These are phyloP conservation scores for Warburgia ugandensis DNA, from an alignment of 164 flowering plant species.

Conservation along the genomic window DNA sequence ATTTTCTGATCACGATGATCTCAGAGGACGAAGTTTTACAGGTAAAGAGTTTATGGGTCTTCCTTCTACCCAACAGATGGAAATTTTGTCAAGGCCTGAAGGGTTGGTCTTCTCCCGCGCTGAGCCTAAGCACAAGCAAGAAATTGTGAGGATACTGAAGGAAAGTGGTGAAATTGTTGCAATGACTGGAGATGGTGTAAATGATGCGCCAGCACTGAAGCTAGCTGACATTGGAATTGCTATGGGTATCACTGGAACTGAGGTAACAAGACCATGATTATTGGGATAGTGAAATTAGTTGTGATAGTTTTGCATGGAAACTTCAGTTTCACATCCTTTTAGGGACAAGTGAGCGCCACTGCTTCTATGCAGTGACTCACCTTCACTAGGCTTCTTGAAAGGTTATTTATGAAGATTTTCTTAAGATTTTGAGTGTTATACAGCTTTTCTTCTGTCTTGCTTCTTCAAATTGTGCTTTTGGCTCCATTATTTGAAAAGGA, in stretches of 20 bases:
- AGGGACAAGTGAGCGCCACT: no score
- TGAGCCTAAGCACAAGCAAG: constrained; percentile 94
- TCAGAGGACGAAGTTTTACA: constrained; percentile 55
- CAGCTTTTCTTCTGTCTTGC: no score
- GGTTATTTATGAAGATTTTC: no score
- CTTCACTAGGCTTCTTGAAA: no score
- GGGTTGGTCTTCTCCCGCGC: constrained; percentile 81
- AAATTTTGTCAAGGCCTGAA: constrained; percentile 56
- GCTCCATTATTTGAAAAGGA: no score
- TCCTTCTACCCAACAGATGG: constrained; percentile 39
- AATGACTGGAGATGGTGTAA: constrained; percentile 98
- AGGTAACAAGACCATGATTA: no score
- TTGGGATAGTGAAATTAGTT: no score
- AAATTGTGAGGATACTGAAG: constrained; percentile 82
- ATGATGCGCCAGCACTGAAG: constrained; percentile 95
- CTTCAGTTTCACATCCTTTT: no score
- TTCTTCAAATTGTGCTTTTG: no score
- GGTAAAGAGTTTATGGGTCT: constrained; percentile 79
- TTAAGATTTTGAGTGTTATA: no score
- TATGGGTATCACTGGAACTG: constrained; percentile 94
- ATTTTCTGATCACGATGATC: constrained; percentile 47
- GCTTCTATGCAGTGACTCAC: no score
- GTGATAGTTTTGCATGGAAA: no score
- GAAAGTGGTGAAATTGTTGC: constrained; percentile 90
- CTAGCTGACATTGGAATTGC: constrained; percentile 90